Percentiles rank a stretch among this genome's conserved stretches.
phyloP scores from a whole-genome alignment of 1,284 basidiomycete species.

The Melampsora larici-populina region DNA sequence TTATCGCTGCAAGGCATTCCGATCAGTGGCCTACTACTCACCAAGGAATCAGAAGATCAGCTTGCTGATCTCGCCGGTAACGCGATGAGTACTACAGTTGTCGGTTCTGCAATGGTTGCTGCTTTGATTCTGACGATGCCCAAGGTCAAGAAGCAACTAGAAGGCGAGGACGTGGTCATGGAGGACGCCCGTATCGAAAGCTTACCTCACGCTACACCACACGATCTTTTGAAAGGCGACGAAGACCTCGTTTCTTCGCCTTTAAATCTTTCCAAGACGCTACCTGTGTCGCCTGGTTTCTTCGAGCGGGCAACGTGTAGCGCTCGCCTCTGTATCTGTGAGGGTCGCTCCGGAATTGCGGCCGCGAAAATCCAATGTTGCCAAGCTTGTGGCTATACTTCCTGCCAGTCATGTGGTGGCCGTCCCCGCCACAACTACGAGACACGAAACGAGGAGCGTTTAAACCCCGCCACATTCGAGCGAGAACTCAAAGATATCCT shows the following conservation, averaged over 20 bases:
- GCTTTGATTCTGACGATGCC: constrained; percentile 67
- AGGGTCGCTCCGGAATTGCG: constrained; percentile 77
- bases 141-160: constrained; percentile 62
- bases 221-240: constrained; percentile 67
- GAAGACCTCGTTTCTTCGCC: constrained; percentile 64
- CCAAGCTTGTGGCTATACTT: constrained; percentile 70
- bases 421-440: constrained; percentile 78
- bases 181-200: constrained; percentile 54
- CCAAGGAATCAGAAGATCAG: constrained; percentile 87
- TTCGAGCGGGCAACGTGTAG: constrained; percentile 68
- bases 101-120: constrained; percentile 81
- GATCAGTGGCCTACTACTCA: constrained; percentile 82
- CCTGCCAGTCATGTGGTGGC: constrained; percentile 80
- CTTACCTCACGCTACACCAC: constrained; percentile 48
- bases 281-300: constrained; percentile 61
- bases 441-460: constrained; percentile 55
- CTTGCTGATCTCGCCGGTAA: constrained; percentile 91
- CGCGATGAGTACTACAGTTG: constrained; percentile 88
- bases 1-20: constrained; percentile 89
- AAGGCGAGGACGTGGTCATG: constrained; percentile 57
- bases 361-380: constrained; percentile 69
- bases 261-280: constrained; percentile 67
- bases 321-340: constrained; percentile 77
- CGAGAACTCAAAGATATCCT: constrained; percentile 71
- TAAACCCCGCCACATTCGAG: constrained; percentile 70